phyloP scores from a whole-genome alignment of 495 filamentous ascomycete species.

The Penicillium soppii region DNA sequence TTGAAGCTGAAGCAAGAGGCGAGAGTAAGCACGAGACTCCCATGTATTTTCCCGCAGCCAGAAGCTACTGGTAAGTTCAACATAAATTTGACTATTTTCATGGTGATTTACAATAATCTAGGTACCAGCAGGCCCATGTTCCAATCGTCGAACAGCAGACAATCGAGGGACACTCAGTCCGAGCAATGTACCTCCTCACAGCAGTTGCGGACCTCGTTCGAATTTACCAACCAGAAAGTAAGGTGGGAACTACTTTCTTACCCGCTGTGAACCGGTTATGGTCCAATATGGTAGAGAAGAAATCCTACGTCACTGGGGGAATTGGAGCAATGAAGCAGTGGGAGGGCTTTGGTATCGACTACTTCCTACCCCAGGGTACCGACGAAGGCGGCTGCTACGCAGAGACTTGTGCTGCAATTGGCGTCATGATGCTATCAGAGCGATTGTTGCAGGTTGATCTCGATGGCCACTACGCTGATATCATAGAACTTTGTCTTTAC shows the following conservation, averaged over 20 bases:
- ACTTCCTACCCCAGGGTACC: slow-evolving; percentile 55
- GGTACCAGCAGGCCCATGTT: slow-evolving; percentile 49
- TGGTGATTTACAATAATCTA: neutral
- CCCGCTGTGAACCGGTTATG: slow-evolving; percentile 47
- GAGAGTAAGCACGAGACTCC: slow-evolving; percentile 47
- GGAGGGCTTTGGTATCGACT: slow-evolving; percentile 62
- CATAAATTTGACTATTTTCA: too few relatives aligned
- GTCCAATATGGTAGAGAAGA: slow-evolving; percentile 57
- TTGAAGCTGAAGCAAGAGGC: slow-evolving; percentile 48
- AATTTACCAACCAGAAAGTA: slow-evolving; percentile 21
- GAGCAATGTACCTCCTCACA: slow-evolving; percentile 55
- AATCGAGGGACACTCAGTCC: slow-evolving; percentile 59
- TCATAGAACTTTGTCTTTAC: slow-evolving; percentile 60
- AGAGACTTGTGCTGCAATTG: slow-evolving; percentile 61
- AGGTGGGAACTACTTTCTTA: slow-evolving; percentile 18
- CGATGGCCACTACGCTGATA: slow-evolving; percentile 51
- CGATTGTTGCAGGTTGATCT: slow-evolving; percentile 53
- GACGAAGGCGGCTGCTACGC: slow-evolving; percentile 62
- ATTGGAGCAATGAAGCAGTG: slow-evolving; percentile 60
- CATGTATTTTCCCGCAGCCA: slow-evolving; percentile 37
- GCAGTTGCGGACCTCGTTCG: slow-evolving; percentile 37
- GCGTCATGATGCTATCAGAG: slow-evolving; percentile 60
- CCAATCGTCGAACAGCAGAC: slow-evolving; percentile 55
- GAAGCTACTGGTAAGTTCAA: slow-evolving; percentile 46
- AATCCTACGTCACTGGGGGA: slow-evolving; percentile 61